phyloP scores from a whole-genome alignment of 2,329 filamentous ascomycete species.

The Penicillium sp. region DNA sequence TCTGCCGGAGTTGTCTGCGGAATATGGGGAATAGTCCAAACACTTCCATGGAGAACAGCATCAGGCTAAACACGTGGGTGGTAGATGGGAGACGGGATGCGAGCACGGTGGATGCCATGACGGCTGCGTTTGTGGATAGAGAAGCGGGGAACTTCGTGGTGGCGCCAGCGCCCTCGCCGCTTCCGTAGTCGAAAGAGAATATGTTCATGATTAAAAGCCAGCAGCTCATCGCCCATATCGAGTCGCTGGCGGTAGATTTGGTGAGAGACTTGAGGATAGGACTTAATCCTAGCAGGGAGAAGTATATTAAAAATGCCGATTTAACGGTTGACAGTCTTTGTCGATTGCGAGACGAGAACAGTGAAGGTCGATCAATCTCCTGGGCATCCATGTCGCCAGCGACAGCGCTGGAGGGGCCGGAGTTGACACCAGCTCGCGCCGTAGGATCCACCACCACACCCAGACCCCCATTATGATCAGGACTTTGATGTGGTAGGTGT shows the following conservation, averaged over 20 bases:
- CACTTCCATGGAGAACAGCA: constrained; percentile 94
- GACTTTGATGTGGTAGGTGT: constrained; percentile 33
- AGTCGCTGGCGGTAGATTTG: constrained; percentile 86
- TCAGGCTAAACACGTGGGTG: constrained; percentile 91
- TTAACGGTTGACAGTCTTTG: constrained; percentile 81
- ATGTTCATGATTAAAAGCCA: constrained; percentile 95
- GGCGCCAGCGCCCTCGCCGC: constrained; percentile 50
- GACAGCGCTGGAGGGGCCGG: constrained; percentile 21
- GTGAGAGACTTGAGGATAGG: constrained; percentile 98
- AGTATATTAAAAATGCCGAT: constrained; percentile 90
- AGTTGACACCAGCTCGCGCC: constrained; percentile 22
- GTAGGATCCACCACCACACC: constrained; percentile 51
- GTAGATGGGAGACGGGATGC: constrained; percentile 87
- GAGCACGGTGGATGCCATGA: constrained; percentile 95
- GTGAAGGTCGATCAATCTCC: constrained; percentile 31
- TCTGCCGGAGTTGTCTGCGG: constrained; percentile 80
- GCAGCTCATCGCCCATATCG: constrained; percentile 95
- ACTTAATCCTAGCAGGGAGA: constrained; percentile 84
- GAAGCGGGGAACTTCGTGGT: constrained; percentile 60
- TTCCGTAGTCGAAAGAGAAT: constrained; percentile 96
- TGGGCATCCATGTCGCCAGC: constrained; percentile 29
- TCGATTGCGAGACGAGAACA: constrained; percentile 60
- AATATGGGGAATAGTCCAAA: constrained; percentile 99
- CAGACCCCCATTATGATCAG: constrained; percentile 47
- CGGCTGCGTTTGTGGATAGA: constrained; percentile 89